phyloP scores from a whole-genome alignment of 139 green algal genomes.

The Tetratostichococcus sp. region DNA sequence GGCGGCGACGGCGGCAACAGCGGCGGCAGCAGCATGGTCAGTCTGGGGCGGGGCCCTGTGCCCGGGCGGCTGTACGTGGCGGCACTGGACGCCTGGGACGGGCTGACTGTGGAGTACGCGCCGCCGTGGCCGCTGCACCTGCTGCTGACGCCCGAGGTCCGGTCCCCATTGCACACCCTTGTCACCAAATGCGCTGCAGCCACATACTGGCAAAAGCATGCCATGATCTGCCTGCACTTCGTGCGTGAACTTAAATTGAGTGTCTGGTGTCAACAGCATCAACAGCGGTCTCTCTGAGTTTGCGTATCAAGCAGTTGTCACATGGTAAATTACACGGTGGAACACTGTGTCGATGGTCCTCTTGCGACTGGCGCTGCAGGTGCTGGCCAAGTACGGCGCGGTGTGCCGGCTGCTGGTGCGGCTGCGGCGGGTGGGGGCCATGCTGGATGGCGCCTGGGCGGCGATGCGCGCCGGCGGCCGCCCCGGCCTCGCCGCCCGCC shows the following conservation, averaged over 20 bases:
- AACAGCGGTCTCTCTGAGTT: background rate
- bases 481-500: constrained; percentile 4
- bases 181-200: background rate
- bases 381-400: constrained; percentile 62
- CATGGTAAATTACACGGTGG: no score
- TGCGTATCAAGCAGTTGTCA: background rate
- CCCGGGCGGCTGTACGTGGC: constrained; percentile 34
- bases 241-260: no score
- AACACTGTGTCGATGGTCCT: no score
- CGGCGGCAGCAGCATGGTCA: background rate
- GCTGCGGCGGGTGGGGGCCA: constrained; percentile 64
- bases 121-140: constrained; percentile 81
- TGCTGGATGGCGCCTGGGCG: constrained; percentile 69
- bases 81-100: constrained; percentile 72
- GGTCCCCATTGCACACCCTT: background rate
- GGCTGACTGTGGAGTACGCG: constrained; percentile 56
- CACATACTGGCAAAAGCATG: no score
- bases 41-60: no score
- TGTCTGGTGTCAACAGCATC: background rate
- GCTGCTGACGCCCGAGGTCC: constrained; percentile 64
- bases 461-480: constrained; percentile 11
- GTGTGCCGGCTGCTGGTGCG: constrained; percentile 81
- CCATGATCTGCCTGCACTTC: no score
- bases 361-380: background rate
- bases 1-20: constrained; percentile 9